These are phyloP conservation scores for Agaricales sp. DNA, from an alignment of 1,284 basidiomycete genomes.

Conservation along the genomic window DNA sequence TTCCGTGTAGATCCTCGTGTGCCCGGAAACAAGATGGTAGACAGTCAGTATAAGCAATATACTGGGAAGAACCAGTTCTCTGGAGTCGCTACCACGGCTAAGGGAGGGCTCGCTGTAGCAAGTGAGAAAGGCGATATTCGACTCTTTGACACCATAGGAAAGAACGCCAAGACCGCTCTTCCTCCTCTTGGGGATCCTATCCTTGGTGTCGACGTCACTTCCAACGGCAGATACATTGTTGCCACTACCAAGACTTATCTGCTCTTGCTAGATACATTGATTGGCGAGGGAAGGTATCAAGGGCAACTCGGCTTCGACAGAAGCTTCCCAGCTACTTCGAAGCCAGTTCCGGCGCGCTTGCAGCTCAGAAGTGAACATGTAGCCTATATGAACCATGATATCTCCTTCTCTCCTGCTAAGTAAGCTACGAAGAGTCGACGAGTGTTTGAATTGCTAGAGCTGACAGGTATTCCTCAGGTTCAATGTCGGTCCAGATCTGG, in stretches of 20 bases:
- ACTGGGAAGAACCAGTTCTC: conserved; percentile 94
- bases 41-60: conserved; percentile 95
- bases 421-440: conserved; percentile 22
- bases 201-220: conserved; percentile 88
- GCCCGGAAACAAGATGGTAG: conserved; percentile 87
- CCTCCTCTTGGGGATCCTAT: conserved; percentile 95
- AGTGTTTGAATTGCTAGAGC: conserved; percentile 3
- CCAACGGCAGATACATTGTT: conserved; percentile 90
- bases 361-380: conserved; percentile 90
- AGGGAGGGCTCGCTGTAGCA: conserved; percentile 86
- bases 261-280: conserved; percentile 91
- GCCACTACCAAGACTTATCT: conserved; percentile 96
- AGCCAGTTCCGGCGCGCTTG: conserved; percentile 85
- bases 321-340: conserved; percentile 89
- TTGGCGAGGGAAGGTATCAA: conserved; percentile 83
- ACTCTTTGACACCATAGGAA: conserved; percentile 92
- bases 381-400: conserved; percentile 86
- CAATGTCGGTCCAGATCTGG: conserved; percentile 79
- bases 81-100: conserved; percentile 80
- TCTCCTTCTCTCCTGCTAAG: conserved; percentile 90
- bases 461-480: conserved; percentile 45
- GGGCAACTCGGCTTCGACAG: conserved; percentile 90
- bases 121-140: conserved; percentile 97
- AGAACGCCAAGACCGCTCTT: conserved; percentile 98
- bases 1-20: conserved; percentile 97